A percentile compares a stretch with the other conserved stretches of the same genome.
Conservation (phyloP, 345 rosid species). For the Boechera divaricarpa region DNA sequence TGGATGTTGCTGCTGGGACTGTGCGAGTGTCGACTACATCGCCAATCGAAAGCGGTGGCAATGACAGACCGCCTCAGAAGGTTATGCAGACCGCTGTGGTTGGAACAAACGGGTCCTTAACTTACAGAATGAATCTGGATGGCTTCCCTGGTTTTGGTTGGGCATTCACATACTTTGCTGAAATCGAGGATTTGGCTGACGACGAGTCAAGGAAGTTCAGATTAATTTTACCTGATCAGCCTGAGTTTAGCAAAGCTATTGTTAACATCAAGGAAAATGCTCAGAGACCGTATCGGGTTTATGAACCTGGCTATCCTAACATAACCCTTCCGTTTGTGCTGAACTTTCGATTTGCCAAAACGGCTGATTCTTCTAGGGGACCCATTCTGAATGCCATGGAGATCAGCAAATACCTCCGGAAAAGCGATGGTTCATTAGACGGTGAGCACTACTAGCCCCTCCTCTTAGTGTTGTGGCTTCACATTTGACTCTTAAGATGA, state of each 20-base stretch:
- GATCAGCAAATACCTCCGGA: slow-evolving; percentile 72
- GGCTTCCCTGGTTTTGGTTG: slow-evolving; percentile 96
- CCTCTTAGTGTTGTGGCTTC: slow-evolving; percentile 24
- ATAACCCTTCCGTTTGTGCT: slow-evolving; percentile 83
- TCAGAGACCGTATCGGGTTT: slow-evolving; percentile 71
- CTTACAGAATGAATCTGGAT: slow-evolving; percentile 87
- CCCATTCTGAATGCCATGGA: slow-evolving; percentile 98
- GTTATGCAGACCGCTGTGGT: slow-evolving; percentile 99
- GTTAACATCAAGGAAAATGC: slow-evolving; percentile 95
- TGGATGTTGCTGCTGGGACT: slow-evolving; percentile 96
- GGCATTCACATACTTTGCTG: slow-evolving; percentile 90
- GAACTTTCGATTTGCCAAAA: slow-evolving; percentile 75
- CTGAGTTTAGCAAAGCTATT: slow-evolving; percentile 75
- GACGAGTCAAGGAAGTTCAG: slow-evolving; percentile 87
- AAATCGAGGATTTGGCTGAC: slow-evolving; percentile 76
- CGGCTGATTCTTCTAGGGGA: slow-evolving; percentile 85
- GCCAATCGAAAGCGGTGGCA: slow-evolving; percentile 54
- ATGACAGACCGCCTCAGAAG: slow-evolving; percentile 79
- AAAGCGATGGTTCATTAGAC: slow-evolving; percentile 76
- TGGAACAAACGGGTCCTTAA: slow-evolving; percentile 86
- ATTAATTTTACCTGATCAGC: slow-evolving; percentile 70
- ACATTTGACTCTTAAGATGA: slow-evolving; percentile 29
- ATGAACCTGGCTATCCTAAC: slow-evolving; percentile 87
- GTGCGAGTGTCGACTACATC: slow-evolving; percentile 64
- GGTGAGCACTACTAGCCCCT: slow-evolving; percentile 53